Base-by-base conservation (phyloP, 306 rosid genomes). In the Astragalus glycyphyllos region DNA sequence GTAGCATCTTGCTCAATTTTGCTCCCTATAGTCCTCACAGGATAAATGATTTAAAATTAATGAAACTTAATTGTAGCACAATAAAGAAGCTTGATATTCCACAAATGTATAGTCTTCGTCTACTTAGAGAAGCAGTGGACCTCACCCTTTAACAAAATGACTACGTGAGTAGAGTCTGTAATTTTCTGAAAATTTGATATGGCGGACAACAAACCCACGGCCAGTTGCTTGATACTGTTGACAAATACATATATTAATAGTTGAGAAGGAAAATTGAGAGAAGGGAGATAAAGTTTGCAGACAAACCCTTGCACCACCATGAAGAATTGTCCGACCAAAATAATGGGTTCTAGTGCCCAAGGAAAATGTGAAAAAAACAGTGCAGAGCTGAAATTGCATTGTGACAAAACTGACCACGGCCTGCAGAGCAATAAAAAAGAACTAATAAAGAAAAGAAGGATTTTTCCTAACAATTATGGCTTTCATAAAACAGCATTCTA, bases 221-320 rank as follows among this genome's bases (percentile, higher is more conserved):
- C 97, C 97, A 60, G 98, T 94, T 56, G 98, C 97, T 86, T 89
- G 96, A 77, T 94, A 94, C 98, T 93, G 89, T 78, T 16, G 31
- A 72, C 46, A 82, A 69, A 76, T 32, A 80, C 65, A 41, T 7
- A 37, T 10, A 68, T 69, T 69, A 82, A 37, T 42, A 68, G 9
- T 37, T 78, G 62, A 57, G 26, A 49, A 67, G 32, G 65, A 42
- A 32, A 60, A 65, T 29, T 47, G 47, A 57, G 37, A 68, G 37
- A 46, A 5, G 61, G 11, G 29, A 40, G 32, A 76, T 8, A 23
- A 58, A 51, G 78, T 61, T 47, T 13, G 80, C 45, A 35, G 63
- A 80, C 94, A 54, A 68, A 90, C 98, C 97, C 87, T 86, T 48
- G 98, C 98, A 83, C 98, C 98, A 15, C 98, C 98, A 73, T 94